A percentile compares a stretch with the other conserved stretches of the same genome.
Evolutionary conservation across 2,329 filamentous ascomycete genomes (phyloP).

Genomic region (Fusarium vanettenii): DNA sequence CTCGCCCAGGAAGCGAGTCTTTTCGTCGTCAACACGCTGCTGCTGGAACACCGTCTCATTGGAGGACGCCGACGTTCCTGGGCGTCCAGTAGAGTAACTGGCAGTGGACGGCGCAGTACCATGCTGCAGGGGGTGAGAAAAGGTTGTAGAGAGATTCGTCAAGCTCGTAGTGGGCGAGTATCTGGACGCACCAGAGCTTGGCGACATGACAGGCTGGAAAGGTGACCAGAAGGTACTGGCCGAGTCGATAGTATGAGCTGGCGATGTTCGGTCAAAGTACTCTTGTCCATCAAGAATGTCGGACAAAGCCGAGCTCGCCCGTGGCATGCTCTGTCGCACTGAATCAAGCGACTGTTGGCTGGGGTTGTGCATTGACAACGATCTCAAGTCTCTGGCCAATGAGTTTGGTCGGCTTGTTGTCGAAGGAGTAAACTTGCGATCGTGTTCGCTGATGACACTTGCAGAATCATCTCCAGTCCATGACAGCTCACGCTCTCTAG

Average conservation of each 20-base stretch:
- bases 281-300: constrained; percentile 78
- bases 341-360: constrained; percentile 80
- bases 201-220: constrained; percentile 76
- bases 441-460: constrained; percentile 67
- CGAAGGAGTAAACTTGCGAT: constrained; percentile 59
- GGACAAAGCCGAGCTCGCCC: constrained; percentile 67
- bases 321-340: constrained; percentile 69
- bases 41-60: constrained; percentile 75
- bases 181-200: constrained; percentile 68
- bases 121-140: constrained; percentile 57
- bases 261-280: constrained; percentile 76
- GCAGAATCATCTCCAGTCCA: constrained; percentile 62
- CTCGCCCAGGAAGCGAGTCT: constrained; percentile 80
- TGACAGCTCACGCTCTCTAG: constrained; percentile 59
- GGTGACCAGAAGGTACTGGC: constrained; percentile 90
- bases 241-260: constrained; percentile 78
- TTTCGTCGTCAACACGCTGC: constrained; percentile 73
- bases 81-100: constrained; percentile 64
- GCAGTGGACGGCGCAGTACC: constrained; percentile 57
- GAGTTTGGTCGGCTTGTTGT: constrained; percentile 59
- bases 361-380: constrained; percentile 68
- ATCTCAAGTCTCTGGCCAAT: constrained; percentile 67
- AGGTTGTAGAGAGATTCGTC: constrained; percentile 65
- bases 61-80: constrained; percentile 74
- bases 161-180: constrained; percentile 73